Evolutionary conservation across 1,139 yeast species (phyloP), one percentile per base, ranked within the genome.

Genomic region (Petasospora rhodanensis): DNA sequence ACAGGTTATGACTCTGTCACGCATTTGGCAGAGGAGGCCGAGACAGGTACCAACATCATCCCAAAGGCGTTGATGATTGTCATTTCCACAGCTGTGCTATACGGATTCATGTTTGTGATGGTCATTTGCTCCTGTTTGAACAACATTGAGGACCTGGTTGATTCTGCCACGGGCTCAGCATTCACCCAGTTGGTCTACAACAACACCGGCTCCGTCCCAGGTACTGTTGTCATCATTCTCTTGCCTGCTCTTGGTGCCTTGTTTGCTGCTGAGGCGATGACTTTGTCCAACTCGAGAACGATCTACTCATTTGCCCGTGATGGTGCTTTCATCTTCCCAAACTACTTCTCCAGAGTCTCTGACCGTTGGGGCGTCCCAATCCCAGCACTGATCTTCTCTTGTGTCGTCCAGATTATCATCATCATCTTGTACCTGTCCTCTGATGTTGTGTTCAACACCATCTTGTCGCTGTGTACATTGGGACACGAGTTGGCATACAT

Each of bases 21-120:
- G 26, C 87, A 79, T 54, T 70, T 79, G 69, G 68, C 77, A 14
- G 89, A 79, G 55, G 87, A 80, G 51, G 79, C 81, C 46, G 82
- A 85, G n/a, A 61, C 41, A 6, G 33, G 34, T 16, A 59, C 35
- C 70, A 80, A 44, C 26, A 37, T 47, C 18, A 76, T 78, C 19
- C 86, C 87, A 14, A 58, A 69, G 34, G 87, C 85, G 9, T 75
- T 76, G 34, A 57, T 69, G 36, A 59, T 68, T 22, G 67, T 76
- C 14, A 74, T 76, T 41, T 49, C 64, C 7, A 63, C 66, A 34
- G 74, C 83, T 51, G 69, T 76, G 56, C 34, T 73, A 22, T 55
- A 78, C 14, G 86, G 86, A 4, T 76, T 71, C 57, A 52, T 68
- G 34, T 67, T 78, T 41, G 62, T 69, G 45, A 66, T 77, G 35